A percentile compares a stretch with the other conserved stretches of the same genome.
Evolutionary conservation across 805 yeast species (phyloP).

Genomic region (Wickerhamia fluorescens): DNA sequence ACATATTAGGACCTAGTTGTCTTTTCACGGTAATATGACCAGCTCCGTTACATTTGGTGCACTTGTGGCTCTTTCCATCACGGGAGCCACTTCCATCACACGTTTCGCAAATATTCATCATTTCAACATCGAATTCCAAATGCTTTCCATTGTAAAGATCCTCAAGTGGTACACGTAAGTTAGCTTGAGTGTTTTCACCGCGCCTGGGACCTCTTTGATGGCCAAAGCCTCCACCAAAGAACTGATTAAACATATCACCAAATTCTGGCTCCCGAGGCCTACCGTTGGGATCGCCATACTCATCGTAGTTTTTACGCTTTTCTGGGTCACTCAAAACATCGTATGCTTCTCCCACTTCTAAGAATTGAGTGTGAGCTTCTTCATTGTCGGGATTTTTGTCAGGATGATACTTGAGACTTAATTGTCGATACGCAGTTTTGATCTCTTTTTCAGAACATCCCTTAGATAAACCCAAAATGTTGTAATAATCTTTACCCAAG

Average conservation of each 20-base stretch:
- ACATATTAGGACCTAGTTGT: constrained; percentile 86
- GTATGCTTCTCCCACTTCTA: constrained; percentile 90
- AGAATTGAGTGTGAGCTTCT: constrained; percentile 76
- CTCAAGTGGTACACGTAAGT: constrained; percentile 47
- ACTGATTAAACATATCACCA: constrained; percentile 59
- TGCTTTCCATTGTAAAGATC: constrained; percentile 69
- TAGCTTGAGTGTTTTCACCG: constrained; percentile 59
- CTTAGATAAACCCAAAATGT: constrained; percentile 60
- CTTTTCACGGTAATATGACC: constrained; percentile 62
- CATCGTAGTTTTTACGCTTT: constrained; percentile 63
- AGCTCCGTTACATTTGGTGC: constrained; percentile 66
- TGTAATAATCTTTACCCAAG: constrained; percentile 41
- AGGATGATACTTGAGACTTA: constrained; percentile 87
- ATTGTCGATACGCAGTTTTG: constrained; percentile 73
- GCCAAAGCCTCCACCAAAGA: constrained; percentile 29
- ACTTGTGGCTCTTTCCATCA: constrained; percentile 63
- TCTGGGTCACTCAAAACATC: constrained; percentile 72
- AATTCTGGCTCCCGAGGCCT: constrained; percentile 29
- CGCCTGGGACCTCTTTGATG: constrained; percentile 37
- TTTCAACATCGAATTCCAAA: constrained; percentile 51
- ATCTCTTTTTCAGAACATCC: constrained; percentile 75
- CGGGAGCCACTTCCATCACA: constrained; percentile 85
- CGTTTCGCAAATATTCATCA: constrained; percentile 68
- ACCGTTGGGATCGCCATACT: constrained; percentile 65
- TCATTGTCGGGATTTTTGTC: constrained; percentile 79